Percentiles rank a stretch among this genome's conserved stretches.
Evolutionary conservation across 306 rosid genomes (phyloP).

Genomic region (Mimosa pudica): DNA sequence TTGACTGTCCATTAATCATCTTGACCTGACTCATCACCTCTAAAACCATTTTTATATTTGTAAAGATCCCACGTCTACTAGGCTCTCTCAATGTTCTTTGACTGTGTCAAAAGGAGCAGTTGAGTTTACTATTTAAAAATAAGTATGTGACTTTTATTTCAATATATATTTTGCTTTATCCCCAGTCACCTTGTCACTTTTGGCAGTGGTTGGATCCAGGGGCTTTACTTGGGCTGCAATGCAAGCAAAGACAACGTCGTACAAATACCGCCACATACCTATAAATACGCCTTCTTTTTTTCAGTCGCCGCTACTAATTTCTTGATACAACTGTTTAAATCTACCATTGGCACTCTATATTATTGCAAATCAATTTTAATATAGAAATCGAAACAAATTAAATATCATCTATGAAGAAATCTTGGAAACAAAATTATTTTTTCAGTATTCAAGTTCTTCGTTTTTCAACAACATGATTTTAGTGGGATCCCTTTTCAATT

Average conservation of each 20-base stretch:
- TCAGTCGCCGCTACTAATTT: no score
- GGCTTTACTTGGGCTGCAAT: neutral
- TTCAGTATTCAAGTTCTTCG: neutral
- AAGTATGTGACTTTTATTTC: neutral
- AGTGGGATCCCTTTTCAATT: neutral
- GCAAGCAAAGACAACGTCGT: no score
- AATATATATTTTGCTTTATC: neutral
- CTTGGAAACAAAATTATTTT: no score
- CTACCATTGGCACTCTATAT: neutral
- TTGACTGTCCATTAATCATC: neutral
- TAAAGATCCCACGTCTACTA: neutral
- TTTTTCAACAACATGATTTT: no score
- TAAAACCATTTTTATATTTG: neutral
- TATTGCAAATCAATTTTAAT: neutral
- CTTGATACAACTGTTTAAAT: neutral
- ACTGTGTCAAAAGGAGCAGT: constrained; percentile 17
- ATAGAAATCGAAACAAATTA: neutral
- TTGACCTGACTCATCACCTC: neutral
- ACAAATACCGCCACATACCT: neutral
- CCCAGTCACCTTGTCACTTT: neutral
- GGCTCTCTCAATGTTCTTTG: neutral
- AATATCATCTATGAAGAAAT: no score
- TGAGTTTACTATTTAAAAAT: neutral
- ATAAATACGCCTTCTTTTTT: no score
- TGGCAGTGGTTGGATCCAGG: neutral